These are phyloP conservation scores for Neurospora sp. DNA, from an alignment of 2,329 filamentous ascomycete species.

Conservation along the genomic window DNA sequence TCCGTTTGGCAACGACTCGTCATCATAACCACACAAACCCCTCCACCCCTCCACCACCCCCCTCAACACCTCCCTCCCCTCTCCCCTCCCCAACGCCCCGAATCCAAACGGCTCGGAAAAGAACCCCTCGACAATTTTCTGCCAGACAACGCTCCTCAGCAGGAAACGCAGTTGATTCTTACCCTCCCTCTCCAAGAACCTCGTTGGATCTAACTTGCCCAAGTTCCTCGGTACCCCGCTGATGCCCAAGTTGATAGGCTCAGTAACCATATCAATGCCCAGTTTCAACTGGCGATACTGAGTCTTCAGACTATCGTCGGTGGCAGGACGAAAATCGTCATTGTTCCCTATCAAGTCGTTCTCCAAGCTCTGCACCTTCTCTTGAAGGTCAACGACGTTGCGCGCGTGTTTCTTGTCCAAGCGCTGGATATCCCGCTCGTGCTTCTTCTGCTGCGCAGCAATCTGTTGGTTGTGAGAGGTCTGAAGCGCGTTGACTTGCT, in stretches of 20 bases:
- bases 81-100: constrained; percentile 13
- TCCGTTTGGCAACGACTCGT: not conserved
- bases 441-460: not conserved
- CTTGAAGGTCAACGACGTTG: constrained; percentile 2
- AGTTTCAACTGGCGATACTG: constrained; percentile 14
- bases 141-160: constrained; percentile 16
- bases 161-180: constrained; percentile 10
- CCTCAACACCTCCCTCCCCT: constrained; percentile 7
- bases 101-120: constrained; percentile 19
- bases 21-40: constrained; percentile 7
- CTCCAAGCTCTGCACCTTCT: constrained; percentile 11
- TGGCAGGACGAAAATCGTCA: constrained; percentile 19
- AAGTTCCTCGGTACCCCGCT: constrained; percentile 1
- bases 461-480: not conserved
- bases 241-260: constrained; percentile 11
- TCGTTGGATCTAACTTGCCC: constrained; percentile 8
- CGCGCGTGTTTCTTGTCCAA: not conserved
- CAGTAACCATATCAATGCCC: constrained; percentile 12
- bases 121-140: constrained; percentile 15
- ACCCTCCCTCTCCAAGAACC: constrained; percentile 13
- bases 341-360: constrained; percentile 15
- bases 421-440: constrained; percentile 1
- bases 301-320: constrained; percentile 14
- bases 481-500: accelerated
- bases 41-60: constrained; percentile 12